phyloP scores from a whole-genome alignment of 805 yeast species.

The Komagataella kurtzmanii region DNA sequence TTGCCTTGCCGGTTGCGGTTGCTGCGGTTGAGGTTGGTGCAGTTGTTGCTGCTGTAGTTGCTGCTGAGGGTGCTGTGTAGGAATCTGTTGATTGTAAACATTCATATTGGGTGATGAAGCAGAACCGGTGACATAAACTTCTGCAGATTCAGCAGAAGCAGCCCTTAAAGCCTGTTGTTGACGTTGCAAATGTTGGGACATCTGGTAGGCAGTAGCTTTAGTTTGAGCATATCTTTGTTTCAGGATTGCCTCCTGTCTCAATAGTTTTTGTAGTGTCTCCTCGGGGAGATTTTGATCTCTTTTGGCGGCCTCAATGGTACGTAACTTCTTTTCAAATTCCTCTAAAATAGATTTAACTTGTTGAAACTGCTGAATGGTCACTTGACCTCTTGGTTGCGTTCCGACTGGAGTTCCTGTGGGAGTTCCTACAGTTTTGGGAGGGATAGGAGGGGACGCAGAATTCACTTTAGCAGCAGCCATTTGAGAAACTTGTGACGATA shows the following conservation, averaged over 20 bases:
- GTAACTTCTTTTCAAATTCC: conserved; percentile 35
- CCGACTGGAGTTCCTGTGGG: conserved; percentile 3
- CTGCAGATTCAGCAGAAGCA: conserved; percentile 6
- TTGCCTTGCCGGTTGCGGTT: conserved; percentile 7
- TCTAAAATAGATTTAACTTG: conserved; percentile 31
- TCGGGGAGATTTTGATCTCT: conserved; percentile 27
- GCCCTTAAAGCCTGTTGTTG: conserved; percentile 3
- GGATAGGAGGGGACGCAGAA: conserved; percentile 7
- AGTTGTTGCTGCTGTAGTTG: conserved; percentile 6
- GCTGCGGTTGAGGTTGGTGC: conserved; percentile 6
- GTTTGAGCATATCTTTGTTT: conserved; percentile 33
- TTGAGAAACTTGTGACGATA: not conserved
- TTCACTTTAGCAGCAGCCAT: not conserved
- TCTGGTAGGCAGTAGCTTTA: conserved; percentile 33
- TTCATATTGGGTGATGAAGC: conserved; percentile 7
- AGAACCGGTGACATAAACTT: conserved; percentile 4
- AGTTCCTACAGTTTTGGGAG: conserved; percentile 8
- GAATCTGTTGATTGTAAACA: conserved; percentile 1
- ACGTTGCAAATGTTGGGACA: conserved; percentile 23
- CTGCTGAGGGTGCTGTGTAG: conserved; percentile 3
- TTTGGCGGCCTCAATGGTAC: conserved; percentile 34
- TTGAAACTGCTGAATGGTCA: conserved; percentile 21
- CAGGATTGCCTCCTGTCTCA: conserved; percentile 34
- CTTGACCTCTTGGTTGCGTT: conserved; percentile 6
- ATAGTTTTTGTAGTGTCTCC: conserved; percentile 28